Base-by-base conservation (phyloP, 2,329 filamentous ascomycete species). In the Sclerotinia glacialis region DNA sequence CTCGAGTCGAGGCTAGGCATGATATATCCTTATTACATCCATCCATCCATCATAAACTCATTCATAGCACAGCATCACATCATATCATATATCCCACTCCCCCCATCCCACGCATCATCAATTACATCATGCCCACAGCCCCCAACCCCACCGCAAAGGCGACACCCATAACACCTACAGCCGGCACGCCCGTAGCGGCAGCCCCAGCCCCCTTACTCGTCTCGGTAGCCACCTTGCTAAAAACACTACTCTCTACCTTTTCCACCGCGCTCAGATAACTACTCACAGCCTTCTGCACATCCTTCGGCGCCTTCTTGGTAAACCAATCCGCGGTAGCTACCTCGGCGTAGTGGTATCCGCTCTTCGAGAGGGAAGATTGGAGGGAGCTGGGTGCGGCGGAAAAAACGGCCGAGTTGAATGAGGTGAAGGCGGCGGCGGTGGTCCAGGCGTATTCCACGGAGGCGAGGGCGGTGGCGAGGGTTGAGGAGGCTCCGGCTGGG, bases 281-380 rank as follows among this genome's bases (percentile, higher is more conserved):
- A 28, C 34, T 58, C 1, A 73, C 44, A 44, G 69, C 72, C 12
- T 69, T 73, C 52, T 72, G 67, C 1, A 64, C 40, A 14, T 64
- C 65, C 18, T 67, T 52, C 0, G 70, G 69, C 3, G 71, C 71
- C 23, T 52, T 66, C 64, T 72, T 72, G 9, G 68, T 71, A 44
- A 71, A 74, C 72, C 72, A 74, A 2, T 47, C 55, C 54, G 69
- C 60, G 1, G 67, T 64, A 1, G 65, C 70, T 14, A 74, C 21
- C 2, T 67, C 46, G 0, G 40, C 23, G 23, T 69, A 72, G 2
- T n/a, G 0, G 21, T 65, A 73, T 8, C 70, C 71, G 9, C 60
- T 67, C 14, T 59, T 55, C 2, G n/a, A 40, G 40, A 71, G 63
- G 5, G 68, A 69, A 9, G 59, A 31, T 53, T 70, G 47, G 1